Conservation (phyloP, 306 rosid genomes). For the Mimosa bimucronata region DNA sequence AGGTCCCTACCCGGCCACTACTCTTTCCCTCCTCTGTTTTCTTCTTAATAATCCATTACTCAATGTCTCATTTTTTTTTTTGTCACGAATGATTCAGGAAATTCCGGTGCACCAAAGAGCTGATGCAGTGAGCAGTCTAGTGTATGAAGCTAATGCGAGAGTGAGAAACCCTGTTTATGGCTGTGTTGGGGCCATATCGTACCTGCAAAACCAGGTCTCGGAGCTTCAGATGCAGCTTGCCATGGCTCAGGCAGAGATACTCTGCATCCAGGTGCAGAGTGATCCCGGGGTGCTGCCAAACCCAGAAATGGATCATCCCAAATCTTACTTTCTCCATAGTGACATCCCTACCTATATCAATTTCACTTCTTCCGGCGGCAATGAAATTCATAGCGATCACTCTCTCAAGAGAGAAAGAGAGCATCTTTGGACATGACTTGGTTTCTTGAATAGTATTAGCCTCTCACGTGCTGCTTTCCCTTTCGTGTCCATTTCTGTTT, state of each 20-base stretch:
- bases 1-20: conserved; percentile 50
- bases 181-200: conserved; percentile 85
- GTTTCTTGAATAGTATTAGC: conserved; percentile 57
- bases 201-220: conserved; percentile 81
- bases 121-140: conserved; percentile 94
- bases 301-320: conserved; percentile 46
- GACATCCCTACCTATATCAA: conserved; percentile 53
- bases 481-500: not conserved
- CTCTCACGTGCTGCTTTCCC: conserved; percentile 21
- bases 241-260: conserved; percentile 87
- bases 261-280: conserved; percentile 80
- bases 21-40: not conserved
- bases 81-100: conserved; percentile 53
- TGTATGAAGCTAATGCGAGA: conserved; percentile 93
- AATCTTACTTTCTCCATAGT: conserved; percentile 46
- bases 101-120: conserved; percentile 77
- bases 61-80: not conserved
- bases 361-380: conserved; percentile 52
- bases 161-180: conserved; percentile 89
- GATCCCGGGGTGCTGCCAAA: conserved; percentile 49
- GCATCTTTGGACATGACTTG: conserved; percentile 66
- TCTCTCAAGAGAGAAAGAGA: conserved; percentile 59
- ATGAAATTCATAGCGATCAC: conserved; percentile 62
- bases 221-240: conserved; percentile 96
- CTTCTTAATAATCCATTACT: not conserved